Evolutionary conservation across 257 asterid genomes (phyloP), one percentile per base, ranked within the genome.

Genomic region (Ballota nigra): DNA sequence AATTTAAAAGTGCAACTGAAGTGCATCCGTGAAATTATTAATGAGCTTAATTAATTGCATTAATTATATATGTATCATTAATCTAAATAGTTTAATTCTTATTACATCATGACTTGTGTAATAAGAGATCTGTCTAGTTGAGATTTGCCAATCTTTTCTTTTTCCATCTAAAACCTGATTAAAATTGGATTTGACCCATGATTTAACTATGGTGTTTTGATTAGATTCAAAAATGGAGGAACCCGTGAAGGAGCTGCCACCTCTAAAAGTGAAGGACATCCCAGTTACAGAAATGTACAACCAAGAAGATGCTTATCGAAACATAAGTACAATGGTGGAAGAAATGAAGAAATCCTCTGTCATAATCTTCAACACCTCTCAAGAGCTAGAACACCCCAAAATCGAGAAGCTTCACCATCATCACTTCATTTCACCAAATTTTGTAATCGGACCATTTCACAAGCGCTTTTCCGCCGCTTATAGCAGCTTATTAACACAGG

Each of bases 401-500:
- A 24, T 80, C 5, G 20, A 71, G 59, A 78, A 76, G 8, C 78
- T 81, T 7, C 24, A 5, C 38, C 9, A 51, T 12, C 33, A 66
- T 4, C 52, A 74, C 0, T 66, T 77, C 41, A 55, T 36, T 1
- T 2, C 68, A 9, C 80, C 78, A 19, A 16, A 26, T 0, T 77
- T 77, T 59, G 9, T 69, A 7, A 77, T 81, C 11, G 83, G 83
- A 1, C 78, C 82, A 1, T 81, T 81, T 26, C 85, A 81, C 66
- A 81, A 74, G 68, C 73, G 68, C 64, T 77, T 81, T 28, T 77
- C 86, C 3, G 79, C 85, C 1, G 79, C 83, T 4, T 56, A 79
- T 0, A 86, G 81, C 55, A 83, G 86, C 80, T 49, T 79, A 71
- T 38, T 75, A 7, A 28, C 55, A 47, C 83, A 83, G 59, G 86